Evolutionary conservation across 768 basidiomycete species (phyloP).

Genomic region (Kwoniella sp.): DNA sequence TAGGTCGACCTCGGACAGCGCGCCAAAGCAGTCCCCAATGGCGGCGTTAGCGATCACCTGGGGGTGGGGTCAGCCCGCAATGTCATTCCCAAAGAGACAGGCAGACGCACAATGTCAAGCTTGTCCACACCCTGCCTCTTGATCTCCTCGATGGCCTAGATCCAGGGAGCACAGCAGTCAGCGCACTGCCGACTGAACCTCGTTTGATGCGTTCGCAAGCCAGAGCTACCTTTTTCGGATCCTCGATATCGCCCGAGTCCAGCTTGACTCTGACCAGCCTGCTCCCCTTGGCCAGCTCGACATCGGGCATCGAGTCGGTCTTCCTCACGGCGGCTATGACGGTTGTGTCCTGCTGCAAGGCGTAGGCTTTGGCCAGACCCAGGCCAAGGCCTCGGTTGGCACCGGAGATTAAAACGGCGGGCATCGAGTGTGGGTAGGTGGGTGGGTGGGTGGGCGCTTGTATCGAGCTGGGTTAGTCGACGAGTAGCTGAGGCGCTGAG

Average conservation of each 20-base stretch:
- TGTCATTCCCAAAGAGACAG: not conserved
- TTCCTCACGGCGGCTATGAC: slow-evolving; percentile 15
- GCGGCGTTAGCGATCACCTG: slow-evolving; percentile 27
- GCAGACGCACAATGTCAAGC: slow-evolving; percentile 18
- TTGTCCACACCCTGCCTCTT: slow-evolving; percentile 15
- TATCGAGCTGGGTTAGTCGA: no score
- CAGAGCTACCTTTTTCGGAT: slow-evolving; percentile 14
- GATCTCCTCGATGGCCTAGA: slow-evolving; percentile 16
- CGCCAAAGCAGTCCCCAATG: slow-evolving; percentile 17
- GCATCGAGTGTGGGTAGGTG: no score
- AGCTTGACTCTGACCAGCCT: slow-evolving; percentile 13
- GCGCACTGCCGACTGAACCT: not conserved
- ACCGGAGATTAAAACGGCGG: slow-evolving; percentile 21
- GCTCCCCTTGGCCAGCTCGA: slow-evolving; percentile 3
- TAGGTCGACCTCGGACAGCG: slow-evolving; percentile 15
- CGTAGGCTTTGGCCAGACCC: slow-evolving; percentile 17
- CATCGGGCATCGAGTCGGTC: slow-evolving; percentile 4
- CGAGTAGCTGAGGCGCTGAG: no score
- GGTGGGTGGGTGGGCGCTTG: no score
- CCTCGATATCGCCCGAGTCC: slow-evolving; percentile 5
- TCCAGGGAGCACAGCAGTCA: not conserved
- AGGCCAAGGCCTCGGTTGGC: slow-evolving; percentile 24
- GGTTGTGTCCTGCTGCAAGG: slow-evolving; percentile 1
- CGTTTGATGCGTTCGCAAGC: not conserved
- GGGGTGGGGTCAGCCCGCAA: no score